Percentiles rank a stretch among this genome's conserved stretches.
These are phyloP conservation scores for Eutypella sp. DNA, from an alignment of 2,329 filamentous ascomycete species.

Conservation along the genomic window DNA sequence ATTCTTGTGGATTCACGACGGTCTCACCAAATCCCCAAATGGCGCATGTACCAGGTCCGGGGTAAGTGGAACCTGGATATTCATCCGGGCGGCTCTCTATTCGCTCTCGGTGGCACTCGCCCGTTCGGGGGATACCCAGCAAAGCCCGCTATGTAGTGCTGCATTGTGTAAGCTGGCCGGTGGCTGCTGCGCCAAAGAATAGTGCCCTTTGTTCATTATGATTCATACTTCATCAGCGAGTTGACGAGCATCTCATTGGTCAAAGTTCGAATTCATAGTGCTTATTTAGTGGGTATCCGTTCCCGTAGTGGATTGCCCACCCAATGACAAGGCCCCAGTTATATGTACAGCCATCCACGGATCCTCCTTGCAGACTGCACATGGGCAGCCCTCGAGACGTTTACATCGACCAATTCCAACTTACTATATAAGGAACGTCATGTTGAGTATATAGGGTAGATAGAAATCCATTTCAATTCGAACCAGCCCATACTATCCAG, in stretches of 20 bases:
- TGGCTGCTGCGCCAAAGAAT: no score
- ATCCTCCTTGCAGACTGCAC: not conserved
- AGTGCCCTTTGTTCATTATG: conserved; percentile 18
- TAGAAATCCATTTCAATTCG: conserved; percentile 1
- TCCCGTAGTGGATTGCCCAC: not conserved
- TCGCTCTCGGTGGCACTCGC: no score
- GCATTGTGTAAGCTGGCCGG: no score
- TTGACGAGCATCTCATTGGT: conserved; percentile 12
- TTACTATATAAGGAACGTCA: not conserved
- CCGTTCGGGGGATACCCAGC: no score
- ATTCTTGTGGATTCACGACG: no score
- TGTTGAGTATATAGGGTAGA: conserved; percentile 3
- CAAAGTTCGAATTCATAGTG: conserved; percentile 1
- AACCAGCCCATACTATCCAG: not conserved
- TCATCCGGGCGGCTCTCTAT: no score
- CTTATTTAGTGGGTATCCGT: not conserved
- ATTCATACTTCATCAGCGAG: conserved; percentile 17
- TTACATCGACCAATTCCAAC: not conserved
- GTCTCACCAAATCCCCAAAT: no score
- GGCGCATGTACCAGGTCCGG: no score
- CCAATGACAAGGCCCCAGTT: conserved; percentile 2
- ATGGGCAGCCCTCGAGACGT: not conserved
- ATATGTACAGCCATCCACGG: not conserved
- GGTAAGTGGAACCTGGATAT: no score
- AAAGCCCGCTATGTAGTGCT: no score